Percentiles rank a stretch among this genome's conserved stretches.
Evolutionary conservation across 2,329 filamentous ascomycete species (phyloP).

Genomic region (Calonectria hongkongensis): DNA sequence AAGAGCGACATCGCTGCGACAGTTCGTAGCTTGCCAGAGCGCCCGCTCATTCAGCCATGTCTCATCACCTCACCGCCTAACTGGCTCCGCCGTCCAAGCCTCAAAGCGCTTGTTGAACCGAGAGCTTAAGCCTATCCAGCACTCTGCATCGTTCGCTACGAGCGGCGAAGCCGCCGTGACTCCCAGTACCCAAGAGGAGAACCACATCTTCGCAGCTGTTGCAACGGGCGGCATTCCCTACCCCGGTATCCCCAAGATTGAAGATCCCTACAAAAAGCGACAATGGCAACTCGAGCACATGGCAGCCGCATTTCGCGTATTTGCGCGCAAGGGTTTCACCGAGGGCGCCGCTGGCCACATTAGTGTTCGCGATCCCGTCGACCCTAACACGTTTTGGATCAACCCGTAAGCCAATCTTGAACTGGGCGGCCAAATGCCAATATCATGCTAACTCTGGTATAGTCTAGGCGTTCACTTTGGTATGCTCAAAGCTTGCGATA

Average conservation of each 20-base stretch:
- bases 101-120: slow-evolving; percentile 23
- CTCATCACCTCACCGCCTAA: slow-evolving; percentile 8
- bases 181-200: slow-evolving; percentile 36
- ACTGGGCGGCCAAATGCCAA: not conserved
- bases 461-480: slow-evolving; percentile 76
- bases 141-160: slow-evolving; percentile 47
- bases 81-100: slow-evolving; percentile 29
- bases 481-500: slow-evolving; percentile 75
- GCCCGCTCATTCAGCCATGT: slow-evolving; percentile 44
- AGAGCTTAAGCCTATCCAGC: not conserved
- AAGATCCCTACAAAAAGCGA: slow-evolving; percentile 64
- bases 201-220: slow-evolving; percentile 53
- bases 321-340: slow-evolving; percentile 68
- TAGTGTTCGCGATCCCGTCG: slow-evolving; percentile 76
- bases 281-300: slow-evolving; percentile 64
- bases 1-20: slow-evolving; percentile 40
- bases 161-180: slow-evolving; percentile 45
- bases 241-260: slow-evolving; percentile 74
- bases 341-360: slow-evolving; percentile 81
- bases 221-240: slow-evolving; percentile 59
- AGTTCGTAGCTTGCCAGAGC: slow-evolving; percentile 35
- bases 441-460: not conserved
- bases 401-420: slow-evolving; percentile 66
- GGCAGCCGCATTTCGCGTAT: slow-evolving; percentile 68
- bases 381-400: slow-evolving; percentile 77